Evolutionary conservation across 805 yeast species (phyloP).

Genomic region (Candida argentea): DNA sequence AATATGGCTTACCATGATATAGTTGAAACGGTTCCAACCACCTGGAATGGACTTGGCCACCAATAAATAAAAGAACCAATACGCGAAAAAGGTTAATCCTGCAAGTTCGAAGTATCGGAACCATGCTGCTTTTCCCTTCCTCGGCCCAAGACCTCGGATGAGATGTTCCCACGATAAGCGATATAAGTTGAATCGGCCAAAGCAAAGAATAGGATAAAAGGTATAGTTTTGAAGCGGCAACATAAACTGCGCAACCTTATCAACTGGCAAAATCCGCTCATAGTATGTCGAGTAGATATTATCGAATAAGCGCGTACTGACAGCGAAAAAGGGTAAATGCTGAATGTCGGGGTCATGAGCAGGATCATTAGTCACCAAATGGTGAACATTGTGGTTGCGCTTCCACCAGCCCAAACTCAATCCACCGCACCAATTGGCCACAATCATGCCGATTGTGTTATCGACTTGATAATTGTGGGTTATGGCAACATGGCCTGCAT

Average conservation of each 20-base stretch:
- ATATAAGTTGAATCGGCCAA: slow-evolving; percentile 82
- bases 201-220: slow-evolving; percentile 70
- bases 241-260: slow-evolving; percentile 45
- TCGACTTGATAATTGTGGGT: slow-evolving; percentile 74
- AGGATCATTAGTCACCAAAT: slow-evolving; percentile 83
- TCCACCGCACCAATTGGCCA: slow-evolving; percentile 83
- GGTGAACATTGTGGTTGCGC: slow-evolving; percentile 88
- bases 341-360: slow-evolving; percentile 93
- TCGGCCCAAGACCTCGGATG: slow-evolving; percentile 68
- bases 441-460: slow-evolving; percentile 58
- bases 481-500: slow-evolving; percentile 79
- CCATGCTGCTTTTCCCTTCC: slow-evolving; percentile 78
- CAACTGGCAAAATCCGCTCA: slow-evolving; percentile 58
- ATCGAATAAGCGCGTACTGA: slow-evolving; percentile 58
- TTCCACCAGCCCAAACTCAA: slow-evolving; percentile 93
- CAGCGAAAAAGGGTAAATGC: slow-evolving; percentile 86
- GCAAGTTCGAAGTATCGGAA: slow-evolving; percentile 66
- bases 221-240: slow-evolving; percentile 59
- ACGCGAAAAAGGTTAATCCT: slow-evolving; percentile 62
- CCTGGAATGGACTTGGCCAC: slow-evolving; percentile 43
- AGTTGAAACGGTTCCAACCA: slow-evolving; percentile 44
- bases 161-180: slow-evolving; percentile 73
- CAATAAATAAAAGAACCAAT: slow-evolving; percentile 71
- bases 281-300: slow-evolving; percentile 74
- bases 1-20: slow-evolving; percentile 62